Evolutionary conservation across 257 asterid species (phyloP).

Genomic region (Solanum habrochaites): DNA sequence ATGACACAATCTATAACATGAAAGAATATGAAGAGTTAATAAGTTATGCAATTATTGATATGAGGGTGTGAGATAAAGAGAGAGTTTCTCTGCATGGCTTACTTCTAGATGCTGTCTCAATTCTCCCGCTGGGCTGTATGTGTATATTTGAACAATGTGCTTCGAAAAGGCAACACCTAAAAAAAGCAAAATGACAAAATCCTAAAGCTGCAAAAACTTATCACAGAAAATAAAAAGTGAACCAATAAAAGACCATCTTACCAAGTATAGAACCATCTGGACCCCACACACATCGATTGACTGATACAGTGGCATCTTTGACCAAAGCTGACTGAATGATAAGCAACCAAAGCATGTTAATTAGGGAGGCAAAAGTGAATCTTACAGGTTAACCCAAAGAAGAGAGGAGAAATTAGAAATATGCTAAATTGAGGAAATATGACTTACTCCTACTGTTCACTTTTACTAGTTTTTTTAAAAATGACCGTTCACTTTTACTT

Average conservation of each 20-base stretch:
- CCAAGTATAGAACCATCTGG: conserved; percentile 97
- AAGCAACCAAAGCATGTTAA: neutral
- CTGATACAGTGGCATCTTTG: conserved; percentile 80
- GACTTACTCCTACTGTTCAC: neutral
- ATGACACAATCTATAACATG: conserved; percentile 69
- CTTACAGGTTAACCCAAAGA: neutral
- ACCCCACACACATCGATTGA: conserved; percentile 91
- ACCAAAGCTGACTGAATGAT: conserved; percentile 71
- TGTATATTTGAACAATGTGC: conserved; percentile 84
- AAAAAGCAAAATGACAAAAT: conserved; percentile 10
- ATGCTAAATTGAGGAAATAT: neutral
- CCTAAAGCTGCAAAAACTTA: neutral
- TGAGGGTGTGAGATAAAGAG: neutral
- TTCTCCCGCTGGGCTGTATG: conserved; percentile 74
- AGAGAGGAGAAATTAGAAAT: neutral
- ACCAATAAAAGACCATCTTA: conserved; percentile 6
- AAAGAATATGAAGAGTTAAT: neutral
- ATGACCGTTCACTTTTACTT: neutral
- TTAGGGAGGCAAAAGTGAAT: neutral
- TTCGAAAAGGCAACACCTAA: conserved; percentile 88
- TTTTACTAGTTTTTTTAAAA: too few relatives aligned
- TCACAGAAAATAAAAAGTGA: neutral
- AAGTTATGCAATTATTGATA: neutral
- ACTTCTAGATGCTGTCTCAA: conserved; percentile 85
- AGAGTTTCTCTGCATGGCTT: conserved; percentile 1